A percentile compares a stretch with the other conserved stretches of the same genome.
Evolutionary conservation across 2,329 filamentous ascomycete species (phyloP).

Genomic region (Clarireedia monteithiana): DNA sequence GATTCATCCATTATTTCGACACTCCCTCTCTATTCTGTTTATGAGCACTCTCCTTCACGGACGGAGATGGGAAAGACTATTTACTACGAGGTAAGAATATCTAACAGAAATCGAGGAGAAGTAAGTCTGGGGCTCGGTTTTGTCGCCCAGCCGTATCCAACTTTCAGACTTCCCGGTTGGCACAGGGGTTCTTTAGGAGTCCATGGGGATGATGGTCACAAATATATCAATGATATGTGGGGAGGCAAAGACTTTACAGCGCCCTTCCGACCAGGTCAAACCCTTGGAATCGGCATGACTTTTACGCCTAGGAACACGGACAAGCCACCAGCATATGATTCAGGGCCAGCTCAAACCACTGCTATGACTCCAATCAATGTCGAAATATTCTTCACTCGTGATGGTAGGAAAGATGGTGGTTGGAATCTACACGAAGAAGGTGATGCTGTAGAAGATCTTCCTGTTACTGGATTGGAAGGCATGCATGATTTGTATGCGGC

Average conservation of each 20-base stretch:
- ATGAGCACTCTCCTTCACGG: constrained; percentile 48
- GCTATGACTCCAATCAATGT: constrained; percentile 34
- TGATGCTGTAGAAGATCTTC: constrained; percentile 53
- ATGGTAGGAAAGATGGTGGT: constrained; percentile 49
- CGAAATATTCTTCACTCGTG: constrained; percentile 62
- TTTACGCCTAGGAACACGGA: constrained; percentile 33
- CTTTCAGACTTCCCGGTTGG: constrained; percentile 74
- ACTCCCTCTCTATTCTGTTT: constrained; percentile 59
- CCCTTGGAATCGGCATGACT: constrained; percentile 64
- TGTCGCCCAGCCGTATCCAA: constrained; percentile 65
- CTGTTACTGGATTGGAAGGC: constrained; percentile 61
- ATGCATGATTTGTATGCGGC: constrained; percentile 63
- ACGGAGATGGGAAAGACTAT: constrained; percentile 43
- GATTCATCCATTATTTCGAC: constrained; percentile 61
- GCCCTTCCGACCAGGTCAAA: constrained; percentile 57
- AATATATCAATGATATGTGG: constrained; percentile 67
- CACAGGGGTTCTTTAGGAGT: constrained; percentile 66
- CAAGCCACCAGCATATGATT: constrained; percentile 28
- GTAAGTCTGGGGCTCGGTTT: constrained; percentile 59
- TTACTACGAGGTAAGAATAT: constrained; percentile 65
- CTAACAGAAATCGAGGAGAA: constrained; percentile 33
- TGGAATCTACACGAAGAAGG: constrained; percentile 74
- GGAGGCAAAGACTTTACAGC: constrained; percentile 63
- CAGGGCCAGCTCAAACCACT: constrained; percentile 17
- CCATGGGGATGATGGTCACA: constrained; percentile 73